phyloP scores from a whole-genome alignment of 2,329 filamentous ascomycete species.

The Aspergillus novofumigatus region DNA sequence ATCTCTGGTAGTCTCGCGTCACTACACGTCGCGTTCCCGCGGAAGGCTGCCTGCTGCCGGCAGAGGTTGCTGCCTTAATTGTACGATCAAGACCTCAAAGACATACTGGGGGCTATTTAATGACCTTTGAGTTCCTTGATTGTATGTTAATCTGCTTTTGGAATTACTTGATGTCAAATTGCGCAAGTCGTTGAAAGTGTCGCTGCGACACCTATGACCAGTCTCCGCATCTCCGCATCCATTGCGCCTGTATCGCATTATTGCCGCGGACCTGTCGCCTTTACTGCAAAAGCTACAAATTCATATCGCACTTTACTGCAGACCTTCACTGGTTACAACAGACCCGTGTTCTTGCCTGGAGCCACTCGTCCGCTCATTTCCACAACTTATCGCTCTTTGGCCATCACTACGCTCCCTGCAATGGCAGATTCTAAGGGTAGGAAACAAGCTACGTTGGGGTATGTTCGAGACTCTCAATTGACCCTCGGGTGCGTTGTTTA shows the following conservation, averaged over 20 bases:
- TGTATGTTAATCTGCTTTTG: background rate
- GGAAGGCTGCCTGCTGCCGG: conserved; percentile 4
- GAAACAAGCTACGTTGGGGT: conserved; percentile 84
- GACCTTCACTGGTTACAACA: background rate
- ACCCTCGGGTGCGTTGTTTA: conserved; percentile 62
- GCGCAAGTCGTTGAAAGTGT: background rate
- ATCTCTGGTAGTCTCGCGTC: conserved; percentile 16
- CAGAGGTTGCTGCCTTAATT: conserved; percentile 5
- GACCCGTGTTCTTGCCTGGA: background rate
- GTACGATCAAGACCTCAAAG: background rate
- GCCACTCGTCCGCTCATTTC: background rate
- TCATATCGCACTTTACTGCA: background rate
- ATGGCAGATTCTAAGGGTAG: conserved; percentile 20
- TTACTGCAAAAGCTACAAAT: conserved; percentile 1
- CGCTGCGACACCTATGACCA: conserved; percentile 14
- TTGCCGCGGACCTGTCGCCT: conserved; percentile 8
- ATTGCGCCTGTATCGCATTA: conserved; percentile 6
- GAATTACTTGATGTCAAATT: background rate
- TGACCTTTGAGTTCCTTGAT: background rate
- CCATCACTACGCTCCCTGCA: background rate
- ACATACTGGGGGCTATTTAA: background rate
- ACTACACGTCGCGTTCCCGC: conserved; percentile 17
- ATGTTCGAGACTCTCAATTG: conserved; percentile 70
- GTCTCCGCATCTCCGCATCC: conserved; percentile 5
- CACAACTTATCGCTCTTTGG: background rate